Evolutionary conservation across 2,329 filamentous ascomycete species (phyloP).

Genomic region (Onygenales sp.): DNA sequence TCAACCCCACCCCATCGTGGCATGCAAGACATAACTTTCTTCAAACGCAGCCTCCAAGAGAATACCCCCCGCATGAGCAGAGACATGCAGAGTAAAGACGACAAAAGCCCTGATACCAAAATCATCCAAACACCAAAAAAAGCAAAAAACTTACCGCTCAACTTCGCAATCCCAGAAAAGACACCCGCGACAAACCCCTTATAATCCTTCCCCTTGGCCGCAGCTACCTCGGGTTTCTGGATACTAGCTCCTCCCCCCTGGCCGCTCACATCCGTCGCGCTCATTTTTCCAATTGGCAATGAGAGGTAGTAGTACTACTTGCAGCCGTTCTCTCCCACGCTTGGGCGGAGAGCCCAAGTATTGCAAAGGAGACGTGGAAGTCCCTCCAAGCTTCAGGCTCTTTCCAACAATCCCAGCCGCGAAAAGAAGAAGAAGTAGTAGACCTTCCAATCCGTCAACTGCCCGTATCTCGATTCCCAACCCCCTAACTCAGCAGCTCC

Average conservation of each 20-base stretch:
- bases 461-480: no score
- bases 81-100: not conserved
- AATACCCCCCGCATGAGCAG: not conserved
- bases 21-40: not conserved
- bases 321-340: not conserved
- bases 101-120: not conserved
- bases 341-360: no score
- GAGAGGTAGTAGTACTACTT: not conserved
- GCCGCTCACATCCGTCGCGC: not conserved
- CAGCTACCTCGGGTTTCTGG: not conserved
- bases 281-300: not conserved
- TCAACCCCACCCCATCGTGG: no score
- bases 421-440: no score
- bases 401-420: no score
- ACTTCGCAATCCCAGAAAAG: constrained; percentile 86
- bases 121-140: not conserved
- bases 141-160: constrained; percentile 54
- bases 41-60: not conserved
- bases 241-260: not conserved
- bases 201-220: constrained; percentile 48
- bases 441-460: no score
- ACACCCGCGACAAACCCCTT: constrained; percentile 97
- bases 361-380: not conserved
- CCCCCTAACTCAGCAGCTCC: no score
- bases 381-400: no score